phyloP scores from a whole-genome alignment of 2,329 filamentous ascomycete species.

The Colletotrichum sp. region DNA sequence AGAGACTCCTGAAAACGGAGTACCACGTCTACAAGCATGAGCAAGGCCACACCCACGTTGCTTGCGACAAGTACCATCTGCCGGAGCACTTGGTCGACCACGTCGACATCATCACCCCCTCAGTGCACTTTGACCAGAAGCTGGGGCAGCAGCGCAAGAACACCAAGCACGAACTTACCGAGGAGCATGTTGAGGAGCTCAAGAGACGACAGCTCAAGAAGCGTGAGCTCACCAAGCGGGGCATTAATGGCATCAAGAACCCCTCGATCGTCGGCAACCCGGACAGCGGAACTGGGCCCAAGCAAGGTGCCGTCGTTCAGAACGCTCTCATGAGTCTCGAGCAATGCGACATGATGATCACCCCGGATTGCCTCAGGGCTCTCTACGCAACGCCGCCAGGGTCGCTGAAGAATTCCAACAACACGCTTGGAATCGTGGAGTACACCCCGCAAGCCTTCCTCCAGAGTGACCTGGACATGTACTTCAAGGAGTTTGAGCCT shows the following conservation, averaged over 20 bases:
- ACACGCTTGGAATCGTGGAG: conserved; percentile 59
- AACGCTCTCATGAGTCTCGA: conserved; percentile 33
- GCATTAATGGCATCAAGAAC: conserved; percentile 16
- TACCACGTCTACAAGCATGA: conserved; percentile 56
- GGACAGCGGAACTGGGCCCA: conserved; percentile 29
- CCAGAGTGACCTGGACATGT: conserved; percentile 52
- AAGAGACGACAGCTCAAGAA: conserved; percentile 25
- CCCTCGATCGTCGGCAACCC: conserved; percentile 33
- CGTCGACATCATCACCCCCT: conserved; percentile 48
- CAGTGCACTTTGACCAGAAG: conserved; percentile 41
- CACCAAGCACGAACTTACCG: conserved; percentile 26
- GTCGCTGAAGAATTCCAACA: conserved; percentile 36
- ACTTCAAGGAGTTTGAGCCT: conserved; percentile 49
- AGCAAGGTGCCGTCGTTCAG: conserved; percentile 32
- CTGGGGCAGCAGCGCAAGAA: conserved; percentile 28
- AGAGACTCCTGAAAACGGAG: conserved; percentile 56
- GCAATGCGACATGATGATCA: conserved; percentile 60
- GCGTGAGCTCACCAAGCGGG: conserved; percentile 16
- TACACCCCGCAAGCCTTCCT: conserved; percentile 56
- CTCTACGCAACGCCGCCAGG: conserved; percentile 50
- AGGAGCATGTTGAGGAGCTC: conserved; percentile 27
- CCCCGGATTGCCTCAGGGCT: conserved; percentile 59
- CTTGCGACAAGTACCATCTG: conserved; percentile 46
- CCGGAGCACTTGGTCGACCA: conserved; percentile 40
- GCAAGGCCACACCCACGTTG: conserved; percentile 38